Percentiles rank a stretch among this genome's conserved stretches.
Evolutionary conservation across 768 basidiomycete species (phyloP).

Genomic region (Leccinum ochraceum): DNA sequence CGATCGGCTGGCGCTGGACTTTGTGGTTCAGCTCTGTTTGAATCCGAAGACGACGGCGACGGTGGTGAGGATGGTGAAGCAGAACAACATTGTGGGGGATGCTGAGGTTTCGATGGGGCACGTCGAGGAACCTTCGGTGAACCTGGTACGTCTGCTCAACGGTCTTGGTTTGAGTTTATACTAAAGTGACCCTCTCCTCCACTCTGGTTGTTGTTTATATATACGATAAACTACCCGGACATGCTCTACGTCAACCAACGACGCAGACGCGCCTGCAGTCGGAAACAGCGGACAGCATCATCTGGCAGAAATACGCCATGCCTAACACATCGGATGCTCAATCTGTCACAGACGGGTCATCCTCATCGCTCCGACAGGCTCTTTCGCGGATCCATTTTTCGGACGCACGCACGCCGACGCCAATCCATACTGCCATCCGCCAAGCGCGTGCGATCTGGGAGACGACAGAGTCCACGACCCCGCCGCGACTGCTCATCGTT

Average conservation of each 20-base stretch:
- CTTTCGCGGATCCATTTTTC: constrained; percentile 64
- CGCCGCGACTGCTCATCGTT: constrained; percentile 54
- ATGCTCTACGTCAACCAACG: constrained; percentile 55
- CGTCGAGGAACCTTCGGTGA: background rate
- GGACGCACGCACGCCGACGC: constrained; percentile 53
- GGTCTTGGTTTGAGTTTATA: background rate
- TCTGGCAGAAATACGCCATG: constrained; percentile 65
- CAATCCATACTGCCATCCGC: constrained; percentile 55
- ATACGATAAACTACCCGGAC: constrained; percentile 46
- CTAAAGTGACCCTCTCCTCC: background rate
- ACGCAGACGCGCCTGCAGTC: constrained; percentile 72
- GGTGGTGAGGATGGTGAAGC: constrained; percentile 64
- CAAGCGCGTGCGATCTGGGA: constrained; percentile 38
- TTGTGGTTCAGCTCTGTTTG: constrained; percentile 81
- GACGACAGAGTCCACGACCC: constrained; percentile 22
- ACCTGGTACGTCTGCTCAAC: constrained; percentile 10
- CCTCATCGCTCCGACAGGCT: constrained; percentile 31
- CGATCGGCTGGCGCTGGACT: constrained; percentile 81
- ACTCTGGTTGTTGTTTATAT: background rate
- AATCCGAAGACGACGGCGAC: constrained; percentile 71
- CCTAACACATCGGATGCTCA: constrained; percentile 8
- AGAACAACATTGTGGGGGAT: constrained; percentile 12
- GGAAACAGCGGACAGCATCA: constrained; percentile 79
- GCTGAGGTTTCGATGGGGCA: background rate
- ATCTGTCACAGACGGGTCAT: constrained; percentile 1